Conservation (phyloP, 225 moss, liverwort and hornwort genomes). For the Bryum argenteum region DNA sequence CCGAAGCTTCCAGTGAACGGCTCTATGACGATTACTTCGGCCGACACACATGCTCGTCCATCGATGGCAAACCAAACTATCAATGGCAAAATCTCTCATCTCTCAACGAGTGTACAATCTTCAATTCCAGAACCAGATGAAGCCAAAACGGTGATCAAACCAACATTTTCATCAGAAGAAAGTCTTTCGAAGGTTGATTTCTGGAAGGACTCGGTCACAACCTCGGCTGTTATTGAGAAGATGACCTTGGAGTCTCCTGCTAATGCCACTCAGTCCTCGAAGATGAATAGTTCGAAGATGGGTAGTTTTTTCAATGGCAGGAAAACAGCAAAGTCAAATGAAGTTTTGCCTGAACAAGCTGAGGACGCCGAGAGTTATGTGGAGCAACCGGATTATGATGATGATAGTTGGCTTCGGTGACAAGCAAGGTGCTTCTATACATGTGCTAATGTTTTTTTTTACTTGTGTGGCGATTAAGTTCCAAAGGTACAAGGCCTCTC, state of each 20-base stretch:
- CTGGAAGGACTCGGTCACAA: conserved; percentile 46
- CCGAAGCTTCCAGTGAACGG: conserved; percentile 30
- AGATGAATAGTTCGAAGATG: conserved; percentile 24
- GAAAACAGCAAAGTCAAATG: conserved; percentile 18
- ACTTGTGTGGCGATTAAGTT: not conserved
- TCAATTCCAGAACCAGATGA: too few relatives aligned
- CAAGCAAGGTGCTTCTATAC: not conserved
- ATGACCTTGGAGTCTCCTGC: not conserved
- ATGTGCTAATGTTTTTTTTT: not conserved
- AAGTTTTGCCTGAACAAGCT: conserved; percentile 22
- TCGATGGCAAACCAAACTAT: not conserved
- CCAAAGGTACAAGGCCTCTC: not conserved
- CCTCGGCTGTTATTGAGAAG: conserved; percentile 37
- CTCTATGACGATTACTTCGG: conserved; percentile 22
- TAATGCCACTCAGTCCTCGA: not conserved
- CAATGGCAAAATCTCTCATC: not conserved
- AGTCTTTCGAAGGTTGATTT: conserved; percentile 57
- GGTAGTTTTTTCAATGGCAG: conserved; percentile 43
- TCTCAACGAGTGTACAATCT: too few relatives aligned
- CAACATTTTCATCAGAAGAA: conserved; percentile 26
- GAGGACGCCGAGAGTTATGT: conserved; percentile 26
- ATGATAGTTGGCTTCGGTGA: conserved; percentile 62
- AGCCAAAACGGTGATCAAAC: too few relatives aligned
- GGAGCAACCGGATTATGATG: conserved; percentile 58
- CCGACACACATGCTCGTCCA: conserved; percentile 18